Base-by-base conservation (phyloP, 306 rosid genomes). In the Cucumis melo region DNA sequence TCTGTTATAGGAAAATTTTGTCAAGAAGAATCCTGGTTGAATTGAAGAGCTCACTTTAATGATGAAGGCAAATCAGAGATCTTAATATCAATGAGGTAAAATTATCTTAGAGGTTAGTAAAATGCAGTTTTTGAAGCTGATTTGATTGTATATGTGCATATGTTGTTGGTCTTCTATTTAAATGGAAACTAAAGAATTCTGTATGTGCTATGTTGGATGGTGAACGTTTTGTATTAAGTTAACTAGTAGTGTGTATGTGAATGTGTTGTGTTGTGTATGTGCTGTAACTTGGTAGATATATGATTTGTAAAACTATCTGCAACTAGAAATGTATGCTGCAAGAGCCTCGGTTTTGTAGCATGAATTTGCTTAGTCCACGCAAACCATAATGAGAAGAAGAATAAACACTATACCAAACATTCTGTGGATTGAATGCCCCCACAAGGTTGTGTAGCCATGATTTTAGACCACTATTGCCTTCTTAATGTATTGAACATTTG, bases 11-110 rank as follows among this genome's bases (percentile, higher is more conserved):
- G 98, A 93, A 81, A 96, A 93, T 85, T 91, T 93, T 78, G 96
- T 91, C 44, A 93, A 93, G 84, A 93, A 93, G 86, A 93, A 93
- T 83, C 97, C 98, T 0, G 93, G 91, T 15, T 93, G 97, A 97
- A 97, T 93, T 56, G 97, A 91, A 74, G 98, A 93, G 80, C 84
- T 93, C 71, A 77, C 87, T 2, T 87, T 93, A 83, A 93, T 93
- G 98, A 93, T 93, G 86, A 93, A 93, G 80, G 89, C 93, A 13
- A 89, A 88, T n/a, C n/a, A n/a, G n/a, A n/a, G n/a, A n/a, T n/a
- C n/a, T n/a, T n/a, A n/a, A n/a, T n/a, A n/a, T n/a, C n/a, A n/a
- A n/a, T n/a, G n/a, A n/a, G n/a, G n/a, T n/a, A n/a, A n/a, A n/a
- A n/a, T n/a, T n/a, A n/a, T n/a, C n/a, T n/a, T n/a, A n/a, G n/a